Evolutionary conservation across 139 green algal genomes (phyloP), one percentile per base, ranked within the genome.

Genomic region (Coelastrella sp.): DNA sequence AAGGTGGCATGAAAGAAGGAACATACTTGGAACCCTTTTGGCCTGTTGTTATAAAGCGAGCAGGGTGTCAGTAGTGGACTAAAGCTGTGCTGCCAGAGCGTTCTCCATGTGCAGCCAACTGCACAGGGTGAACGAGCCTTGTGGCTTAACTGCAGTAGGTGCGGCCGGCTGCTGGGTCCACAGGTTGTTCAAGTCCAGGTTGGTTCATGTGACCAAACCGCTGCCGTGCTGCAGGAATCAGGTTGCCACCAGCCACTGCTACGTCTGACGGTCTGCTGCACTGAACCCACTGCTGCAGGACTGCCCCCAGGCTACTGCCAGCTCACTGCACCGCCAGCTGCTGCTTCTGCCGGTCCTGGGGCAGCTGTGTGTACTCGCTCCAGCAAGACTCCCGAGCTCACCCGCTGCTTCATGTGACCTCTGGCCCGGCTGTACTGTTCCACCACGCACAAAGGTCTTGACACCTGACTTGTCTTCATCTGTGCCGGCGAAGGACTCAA

Each of bases 401-500:
- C 83, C 83, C 2, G 83, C 58, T 17, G 54, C 92, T 47, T 93
- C 89, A 19, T 89, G 68, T 23, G 86, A 75, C 16, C 23, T 92
- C 76, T 92, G 92, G 61, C 95, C 95, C 13, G 95, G 96, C 82
- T 96, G 92, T 61, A 97, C 95, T 8, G 90, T 95, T 68, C 94
- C 96, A 14, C 95, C 96, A 3, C 94, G 86, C 47, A 97, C 86
- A 87, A 97, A 97, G 3, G 90, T 73, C 32, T 92, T 95, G 57
- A 90, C 85, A 56, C 58, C 73, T 14, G 22, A 19, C 7, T 57
- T 54, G 13, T 80, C 23, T 4, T 86, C 80, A 5, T 96, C 92
- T 32, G 95, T 96, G 6, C 89, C 90, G 16, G 93, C 87, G 91
- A 99, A 99, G 2, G 94, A 96, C 20, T 98, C 95, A 8, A 98